phyloP scores from a whole-genome alignment of 2,329 filamentous ascomycete species.

The Blastomyces parvus region DNA sequence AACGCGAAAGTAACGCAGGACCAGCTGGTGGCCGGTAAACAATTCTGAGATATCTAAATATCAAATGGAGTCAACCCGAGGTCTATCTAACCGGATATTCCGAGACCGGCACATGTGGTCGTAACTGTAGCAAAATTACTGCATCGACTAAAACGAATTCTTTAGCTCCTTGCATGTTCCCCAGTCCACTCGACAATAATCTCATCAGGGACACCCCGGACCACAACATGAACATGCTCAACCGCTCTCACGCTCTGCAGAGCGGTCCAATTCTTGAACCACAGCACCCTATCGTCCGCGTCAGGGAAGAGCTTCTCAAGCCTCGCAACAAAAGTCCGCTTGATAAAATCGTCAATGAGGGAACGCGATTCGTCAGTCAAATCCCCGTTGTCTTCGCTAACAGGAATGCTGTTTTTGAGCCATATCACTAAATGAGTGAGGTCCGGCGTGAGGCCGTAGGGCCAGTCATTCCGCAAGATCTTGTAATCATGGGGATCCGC shows the following conservation, averaged over 20 bases:
- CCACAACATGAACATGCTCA: slow-evolving; percentile 49
- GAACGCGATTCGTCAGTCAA: slow-evolving; percentile 42
- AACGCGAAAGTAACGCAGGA: background rate
- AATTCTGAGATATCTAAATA: background rate
- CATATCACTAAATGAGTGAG: slow-evolving; percentile 51
- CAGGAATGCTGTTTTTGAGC: slow-evolving; percentile 43
- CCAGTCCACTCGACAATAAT: slow-evolving; percentile 39
- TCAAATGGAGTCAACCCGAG: background rate
- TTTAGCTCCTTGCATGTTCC: slow-evolving; percentile 18
- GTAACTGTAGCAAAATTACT: background rate
- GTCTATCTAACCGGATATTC: background rate
- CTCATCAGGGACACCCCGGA: slow-evolving; percentile 40
- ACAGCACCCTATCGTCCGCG: slow-evolving; percentile 43
- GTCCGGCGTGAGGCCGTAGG: slow-evolving; percentile 47
- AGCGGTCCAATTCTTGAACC: slow-evolving; percentile 57
- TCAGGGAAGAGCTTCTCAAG: slow-evolving; percentile 29
- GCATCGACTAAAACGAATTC: background rate
- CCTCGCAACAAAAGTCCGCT: slow-evolving; percentile 40
- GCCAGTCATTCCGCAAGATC: slow-evolving; percentile 55
- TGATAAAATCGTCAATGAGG: slow-evolving; percentile 43
- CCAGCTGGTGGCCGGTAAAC: background rate
- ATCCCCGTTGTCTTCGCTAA: slow-evolving; percentile 39
- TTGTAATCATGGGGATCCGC: slow-evolving; percentile 45
- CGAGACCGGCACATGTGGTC: too few species aligned
- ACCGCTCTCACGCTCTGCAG: slow-evolving; percentile 52